These are phyloP conservation scores for Podospora appendiculata DNA, from an alignment of 495 filamentous ascomycete genomes.

Conservation along the genomic window DNA sequence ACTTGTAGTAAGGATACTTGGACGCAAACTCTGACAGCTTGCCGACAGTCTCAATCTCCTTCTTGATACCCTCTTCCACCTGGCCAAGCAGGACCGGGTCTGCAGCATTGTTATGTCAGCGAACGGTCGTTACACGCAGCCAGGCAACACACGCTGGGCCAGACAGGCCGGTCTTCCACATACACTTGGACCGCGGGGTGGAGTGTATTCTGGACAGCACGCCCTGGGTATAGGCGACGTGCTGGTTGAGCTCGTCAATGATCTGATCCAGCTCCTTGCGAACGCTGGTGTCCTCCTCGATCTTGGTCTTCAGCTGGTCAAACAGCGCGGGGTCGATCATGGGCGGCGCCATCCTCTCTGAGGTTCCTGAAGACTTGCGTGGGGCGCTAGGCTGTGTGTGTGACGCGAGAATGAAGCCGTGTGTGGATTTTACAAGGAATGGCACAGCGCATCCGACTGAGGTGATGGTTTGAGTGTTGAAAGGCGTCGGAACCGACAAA, in stretches of 20 bases:
- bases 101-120: background rate
- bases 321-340: slow-evolving; percentile 80
- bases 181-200: slow-evolving; percentile 69
- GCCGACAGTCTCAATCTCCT: slow-evolving; percentile 46
- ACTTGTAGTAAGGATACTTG: slow-evolving; percentile 90
- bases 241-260: slow-evolving; percentile 61
- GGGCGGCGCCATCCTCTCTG: slow-evolving; percentile 19
- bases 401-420: no score
- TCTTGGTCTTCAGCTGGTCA: slow-evolving; percentile 75
- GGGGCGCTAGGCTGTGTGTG: no score
- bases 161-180: slow-evolving; percentile 16
- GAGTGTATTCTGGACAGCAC: slow-evolving; percentile 85
- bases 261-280: slow-evolving; percentile 80
- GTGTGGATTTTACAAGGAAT: no score
- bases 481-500: background rate
- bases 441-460: no score
- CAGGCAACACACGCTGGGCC: no score
- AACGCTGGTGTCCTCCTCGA: slow-evolving; percentile 76
- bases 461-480: background rate
- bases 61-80: slow-evolving; percentile 47
- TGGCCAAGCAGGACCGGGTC: slow-evolving; percentile 37
- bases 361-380: no score
- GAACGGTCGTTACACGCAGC: background rate
- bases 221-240: slow-evolving; percentile 62
- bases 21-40: slow-evolving; percentile 66